These are phyloP conservation scores for Syzygium oleosum DNA, from an alignment of 345 rosid species.

Conservation along the genomic window DNA sequence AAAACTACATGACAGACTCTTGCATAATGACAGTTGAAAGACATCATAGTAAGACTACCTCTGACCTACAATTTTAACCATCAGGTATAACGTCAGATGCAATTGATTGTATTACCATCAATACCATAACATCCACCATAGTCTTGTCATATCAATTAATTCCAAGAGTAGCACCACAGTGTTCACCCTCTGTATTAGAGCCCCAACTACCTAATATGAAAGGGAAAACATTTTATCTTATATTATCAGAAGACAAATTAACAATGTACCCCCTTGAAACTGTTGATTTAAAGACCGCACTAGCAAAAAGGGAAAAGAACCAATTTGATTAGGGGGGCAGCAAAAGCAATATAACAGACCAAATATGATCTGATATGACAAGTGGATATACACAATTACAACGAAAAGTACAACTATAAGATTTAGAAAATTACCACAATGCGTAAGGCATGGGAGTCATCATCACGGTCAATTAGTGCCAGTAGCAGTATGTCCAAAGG, in stretches of 20 bases:
- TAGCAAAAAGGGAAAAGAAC: neutral
- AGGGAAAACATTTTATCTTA: neutral
- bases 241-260: neutral
- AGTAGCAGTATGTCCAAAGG: constrained; percentile 92
- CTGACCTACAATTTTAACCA: neutral
- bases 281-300: neutral
- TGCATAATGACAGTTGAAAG: neutral
- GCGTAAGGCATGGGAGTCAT: constrained; percentile 86
- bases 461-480: constrained; percentile 90
- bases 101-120: neutral
- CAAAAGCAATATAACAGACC: neutral
- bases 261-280: neutral
- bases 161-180: neutral
- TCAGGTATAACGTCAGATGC: neutral
- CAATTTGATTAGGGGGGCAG: neutral
- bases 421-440: constrained; percentile 58
- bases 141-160: neutral
- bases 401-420: neutral
- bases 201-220: neutral
- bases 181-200: neutral
- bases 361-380: neutral
- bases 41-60: neutral
- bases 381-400: neutral
- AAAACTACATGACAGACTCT: neutral
- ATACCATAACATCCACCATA: neutral